Percentiles rank a stretch among this genome's conserved stretches.
These are phyloP conservation scores for Ascosphaera pollenicola DNA, from an alignment of 2,329 filamentous ascomycete species.

Conservation along the genomic window DNA sequence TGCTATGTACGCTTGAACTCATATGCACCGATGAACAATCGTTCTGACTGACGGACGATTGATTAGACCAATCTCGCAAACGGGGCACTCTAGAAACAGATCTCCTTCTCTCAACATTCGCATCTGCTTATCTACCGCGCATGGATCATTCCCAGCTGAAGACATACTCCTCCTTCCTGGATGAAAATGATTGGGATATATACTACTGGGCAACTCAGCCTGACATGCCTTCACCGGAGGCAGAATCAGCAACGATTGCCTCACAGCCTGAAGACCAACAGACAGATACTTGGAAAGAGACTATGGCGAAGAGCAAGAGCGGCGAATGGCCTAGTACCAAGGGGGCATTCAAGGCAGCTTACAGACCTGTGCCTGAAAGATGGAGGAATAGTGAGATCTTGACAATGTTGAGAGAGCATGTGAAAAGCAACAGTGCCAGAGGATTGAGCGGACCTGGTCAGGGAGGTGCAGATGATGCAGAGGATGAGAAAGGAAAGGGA, in stretches of 20 bases:
- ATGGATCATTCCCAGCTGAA: conserved; percentile 55
- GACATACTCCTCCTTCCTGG: conserved; percentile 80
- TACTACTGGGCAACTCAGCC: conserved; percentile 99
- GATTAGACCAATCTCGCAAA: conserved; percentile 81
- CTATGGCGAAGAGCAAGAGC: conserved; percentile 23
- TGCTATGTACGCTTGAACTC: conserved; percentile 34
- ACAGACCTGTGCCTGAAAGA: conserved; percentile 65
- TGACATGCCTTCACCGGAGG: conserved; percentile 15
- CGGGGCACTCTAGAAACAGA: conserved; percentile 90
- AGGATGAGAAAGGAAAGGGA: conserved; percentile 17
- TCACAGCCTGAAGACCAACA: conserved; percentile 12
- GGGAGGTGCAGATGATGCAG: conserved; percentile 18
- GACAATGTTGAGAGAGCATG: conserved; percentile 55
- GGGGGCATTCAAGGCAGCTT: conserved; percentile 82
- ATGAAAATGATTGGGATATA: conserved; percentile 99
- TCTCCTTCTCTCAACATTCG: conserved; percentile 89
- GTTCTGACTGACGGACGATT: conserved; percentile 4
- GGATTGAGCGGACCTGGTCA: conserved; percentile 23
- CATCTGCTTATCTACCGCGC: conserved; percentile 48
- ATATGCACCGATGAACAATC: not conserved
- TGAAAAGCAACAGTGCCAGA: conserved; percentile 42
- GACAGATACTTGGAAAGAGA: conserved; percentile 28
- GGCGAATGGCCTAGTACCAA: conserved; percentile 97
- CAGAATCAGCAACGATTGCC: conserved; percentile 27
- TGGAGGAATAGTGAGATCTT: conserved; percentile 76